Evolutionary conservation across 345 rosid species (phyloP).

Genomic region (Ceriops decandra): DNA sequence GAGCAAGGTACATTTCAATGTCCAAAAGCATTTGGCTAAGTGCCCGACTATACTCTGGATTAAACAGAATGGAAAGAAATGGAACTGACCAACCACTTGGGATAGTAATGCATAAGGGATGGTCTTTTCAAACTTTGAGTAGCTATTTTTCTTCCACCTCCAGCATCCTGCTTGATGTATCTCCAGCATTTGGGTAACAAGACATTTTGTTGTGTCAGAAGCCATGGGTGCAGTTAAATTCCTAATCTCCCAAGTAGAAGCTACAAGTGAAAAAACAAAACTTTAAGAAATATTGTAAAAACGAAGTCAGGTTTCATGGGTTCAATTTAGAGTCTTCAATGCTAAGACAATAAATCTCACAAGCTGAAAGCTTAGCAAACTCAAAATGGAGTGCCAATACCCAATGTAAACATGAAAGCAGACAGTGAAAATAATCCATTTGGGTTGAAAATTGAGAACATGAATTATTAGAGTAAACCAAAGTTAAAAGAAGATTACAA

Average conservation of each 20-base stretch:
- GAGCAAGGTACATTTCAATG: too few species aligned
- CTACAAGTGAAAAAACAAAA: conserved; percentile 30
- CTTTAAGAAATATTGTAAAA: not conserved
- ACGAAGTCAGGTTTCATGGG: not conserved
- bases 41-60: too few species aligned
- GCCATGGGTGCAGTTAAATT: conserved; percentile 55
- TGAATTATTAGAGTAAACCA: conserved; percentile 18
- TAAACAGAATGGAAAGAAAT: not conserved
- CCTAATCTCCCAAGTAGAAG: conserved; percentile 94
- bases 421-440: not conserved
- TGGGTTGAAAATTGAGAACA: not conserved
- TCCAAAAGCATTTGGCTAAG: too few species aligned
- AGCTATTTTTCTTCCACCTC: conserved; percentile 67
- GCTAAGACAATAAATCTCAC: not conserved
- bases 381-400: not conserved
- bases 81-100: conserved; percentile 73
- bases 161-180: conserved; percentile 64
- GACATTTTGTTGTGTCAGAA: conserved; percentile 54
- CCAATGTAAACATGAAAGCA: not conserved
- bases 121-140: conserved; percentile 85
- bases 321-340: too few species aligned
- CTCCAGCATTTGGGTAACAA: conserved; percentile 85
- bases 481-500: not conserved
- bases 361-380: not conserved
- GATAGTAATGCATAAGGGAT: conserved; percentile 68